These are phyloP conservation scores for Ulota crispa DNA, from an alignment of 225 moss, liverwort and hornwort species.

Conservation along the genomic window DNA sequence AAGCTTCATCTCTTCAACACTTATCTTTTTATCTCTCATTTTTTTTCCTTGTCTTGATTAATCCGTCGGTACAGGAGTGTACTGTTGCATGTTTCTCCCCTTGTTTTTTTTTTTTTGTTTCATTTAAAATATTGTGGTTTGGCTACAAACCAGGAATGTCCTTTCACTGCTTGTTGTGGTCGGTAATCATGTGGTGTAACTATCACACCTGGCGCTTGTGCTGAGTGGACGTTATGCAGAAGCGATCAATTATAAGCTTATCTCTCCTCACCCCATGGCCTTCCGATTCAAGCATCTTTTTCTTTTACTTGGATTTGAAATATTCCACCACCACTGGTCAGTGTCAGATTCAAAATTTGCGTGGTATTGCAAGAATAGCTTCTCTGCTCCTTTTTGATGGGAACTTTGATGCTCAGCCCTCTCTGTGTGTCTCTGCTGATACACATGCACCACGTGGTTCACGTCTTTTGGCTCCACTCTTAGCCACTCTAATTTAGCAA, in stretches of 20 bases:
- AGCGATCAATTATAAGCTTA: neutral
- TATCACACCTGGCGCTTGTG: neutral
- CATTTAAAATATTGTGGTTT: no score
- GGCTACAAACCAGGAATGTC: neutral
- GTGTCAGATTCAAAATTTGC: slow-evolving; percentile 18
- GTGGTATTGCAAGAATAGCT: slow-evolving; percentile 12
- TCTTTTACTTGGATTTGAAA: neutral
- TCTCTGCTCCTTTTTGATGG: slow-evolving; percentile 1
- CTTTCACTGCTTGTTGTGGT: slow-evolving; percentile 13
- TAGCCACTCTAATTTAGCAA: slow-evolving; percentile 5
- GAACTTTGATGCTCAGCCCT: neutral
- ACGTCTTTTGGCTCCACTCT: neutral
- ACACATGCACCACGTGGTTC: neutral
- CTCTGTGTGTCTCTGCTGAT: neutral
- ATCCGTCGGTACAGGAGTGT: slow-evolving; percentile 8
- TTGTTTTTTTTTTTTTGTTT: no score
- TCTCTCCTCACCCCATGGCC: neutral
- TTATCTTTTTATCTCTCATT: neutral
- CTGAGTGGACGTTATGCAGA: slow-evolving; percentile 12
- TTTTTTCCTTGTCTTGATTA: slow-evolving; percentile 11
- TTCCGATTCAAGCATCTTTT: slow-evolving; percentile 16
- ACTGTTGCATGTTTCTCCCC: slow-evolving; percentile 1
- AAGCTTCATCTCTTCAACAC: slow-evolving; percentile 20
- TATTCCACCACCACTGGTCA: neutral
- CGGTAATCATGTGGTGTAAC: slow-evolving; percentile 16